phyloP scores from a whole-genome alignment of 257 asterid genomes.

The Anisodus acutangulus region DNA sequence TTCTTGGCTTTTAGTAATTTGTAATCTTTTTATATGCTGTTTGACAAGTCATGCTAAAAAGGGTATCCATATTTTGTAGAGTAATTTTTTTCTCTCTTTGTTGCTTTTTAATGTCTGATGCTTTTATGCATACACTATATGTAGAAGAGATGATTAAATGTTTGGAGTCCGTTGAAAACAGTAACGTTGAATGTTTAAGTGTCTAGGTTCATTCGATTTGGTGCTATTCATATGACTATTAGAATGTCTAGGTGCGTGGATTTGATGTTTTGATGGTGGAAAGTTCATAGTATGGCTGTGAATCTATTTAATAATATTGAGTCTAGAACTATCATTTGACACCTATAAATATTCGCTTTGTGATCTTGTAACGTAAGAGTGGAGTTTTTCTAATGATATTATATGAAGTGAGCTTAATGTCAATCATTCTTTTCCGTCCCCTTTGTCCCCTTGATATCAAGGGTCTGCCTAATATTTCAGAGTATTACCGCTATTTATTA shows the following conservation, averaged over 20 bases:
- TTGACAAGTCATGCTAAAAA: not conserved
- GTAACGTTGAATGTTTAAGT: not conserved
- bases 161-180: no score
- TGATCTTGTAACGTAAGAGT: not conserved
- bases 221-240: not conserved
- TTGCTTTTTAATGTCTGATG: not conserved
- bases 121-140: not conserved
- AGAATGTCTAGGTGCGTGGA: not conserved
- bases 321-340: not conserved
- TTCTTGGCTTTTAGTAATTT: not conserved
- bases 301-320: not conserved
- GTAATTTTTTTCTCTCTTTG: not conserved
- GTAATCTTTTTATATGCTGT: not conserved
- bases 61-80: not conserved
- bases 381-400: not conserved
- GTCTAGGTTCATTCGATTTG: not conserved
- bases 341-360: not conserved
- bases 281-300: not conserved
- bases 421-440: not conserved
- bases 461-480: no score
- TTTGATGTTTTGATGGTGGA: not conserved
- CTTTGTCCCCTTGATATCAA: not conserved
- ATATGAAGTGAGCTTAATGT: not conserved
- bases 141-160: not conserved
- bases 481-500: no score